A percentile compares a stretch with the other conserved stretches of the same genome.
phyloP scores from a whole-genome alignment of 2,329 filamentous ascomycete species.

The Blastomyces silverae region DNA sequence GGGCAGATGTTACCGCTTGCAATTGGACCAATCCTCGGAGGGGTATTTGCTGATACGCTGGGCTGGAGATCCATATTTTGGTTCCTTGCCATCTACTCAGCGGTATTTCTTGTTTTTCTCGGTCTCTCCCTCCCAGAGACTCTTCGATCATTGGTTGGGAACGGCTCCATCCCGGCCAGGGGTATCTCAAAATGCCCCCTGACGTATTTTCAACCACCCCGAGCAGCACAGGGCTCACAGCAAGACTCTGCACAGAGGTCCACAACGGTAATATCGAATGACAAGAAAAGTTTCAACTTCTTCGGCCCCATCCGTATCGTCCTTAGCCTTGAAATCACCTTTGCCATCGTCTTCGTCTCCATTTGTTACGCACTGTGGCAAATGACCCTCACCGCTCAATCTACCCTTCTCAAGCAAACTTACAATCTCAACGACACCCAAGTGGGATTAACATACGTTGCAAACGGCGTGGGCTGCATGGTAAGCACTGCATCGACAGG shows the following conservation, averaged over 20 bases:
- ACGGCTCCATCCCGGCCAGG: constrained; percentile 24
- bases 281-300: not conserved
- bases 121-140: constrained; percentile 39
- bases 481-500: constrained; percentile 49
- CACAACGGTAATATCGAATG: constrained; percentile 15
- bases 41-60: constrained; percentile 32
- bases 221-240: constrained; percentile 8
- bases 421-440: constrained; percentile 44
- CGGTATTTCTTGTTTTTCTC: constrained; percentile 31
- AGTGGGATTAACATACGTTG: constrained; percentile 49
- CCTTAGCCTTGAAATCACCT: constrained; percentile 39
- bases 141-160: constrained; percentile 32
- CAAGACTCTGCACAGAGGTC: constrained; percentile 13
- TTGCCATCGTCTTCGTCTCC: constrained; percentile 45
- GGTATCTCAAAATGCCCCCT: constrained; percentile 22
- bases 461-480: constrained; percentile 51
- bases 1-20: constrained; percentile 34
- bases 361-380: constrained; percentile 51
- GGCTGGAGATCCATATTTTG: constrained; percentile 43
- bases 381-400: constrained; percentile 51
- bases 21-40: constrained; percentile 41
- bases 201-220: constrained; percentile 18
- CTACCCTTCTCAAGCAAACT: constrained; percentile 41
- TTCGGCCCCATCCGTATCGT: constrained; percentile 46
- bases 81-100: constrained; percentile 38